These are phyloP conservation scores for Borovskyia barvae DNA, from an alignment of 208 protist species.

Conservation along the genomic window DNA sequence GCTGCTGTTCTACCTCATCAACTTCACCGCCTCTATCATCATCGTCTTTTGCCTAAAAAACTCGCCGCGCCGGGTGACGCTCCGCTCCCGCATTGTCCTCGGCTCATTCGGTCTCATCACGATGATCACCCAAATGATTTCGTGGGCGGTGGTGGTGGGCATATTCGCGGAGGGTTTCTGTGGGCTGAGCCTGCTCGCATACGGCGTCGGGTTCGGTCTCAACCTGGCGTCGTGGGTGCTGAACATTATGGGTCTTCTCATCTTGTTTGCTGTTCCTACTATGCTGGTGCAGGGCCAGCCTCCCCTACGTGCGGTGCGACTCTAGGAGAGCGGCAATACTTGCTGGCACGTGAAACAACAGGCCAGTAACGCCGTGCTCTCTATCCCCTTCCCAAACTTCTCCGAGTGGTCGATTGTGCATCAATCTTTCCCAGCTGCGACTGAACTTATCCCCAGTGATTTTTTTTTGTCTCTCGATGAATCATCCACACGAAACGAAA, in stretches of 20 bases:
- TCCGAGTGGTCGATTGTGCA: background rate
- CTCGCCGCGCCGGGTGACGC: slow-evolving; percentile 20
- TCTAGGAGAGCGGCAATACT: no score
- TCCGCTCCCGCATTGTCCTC: slow-evolving; percentile 24
- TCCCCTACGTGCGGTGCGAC: no score
- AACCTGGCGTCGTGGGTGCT: slow-evolving; percentile 53
- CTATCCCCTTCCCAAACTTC: background rate
- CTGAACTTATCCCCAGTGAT: background rate
- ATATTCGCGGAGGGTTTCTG: slow-evolving; percentile 36
- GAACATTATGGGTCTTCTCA: slow-evolving; percentile 22
- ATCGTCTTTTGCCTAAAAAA: slow-evolving; percentile 29
- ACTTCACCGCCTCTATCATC: slow-evolving; percentile 20
- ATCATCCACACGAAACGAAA: no score
- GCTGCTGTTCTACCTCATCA: slow-evolving; percentile 35
- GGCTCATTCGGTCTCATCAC: slow-evolving; percentile 20
- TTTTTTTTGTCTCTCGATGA: no score
- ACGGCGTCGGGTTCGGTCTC: slow-evolving; percentile 68
- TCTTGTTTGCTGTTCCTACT: slow-evolving; percentile 15
- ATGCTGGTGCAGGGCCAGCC: background rate
- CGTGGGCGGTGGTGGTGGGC: slow-evolving; percentile 46
- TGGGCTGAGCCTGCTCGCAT: slow-evolving; percentile 10
- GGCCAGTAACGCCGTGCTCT: background rate
- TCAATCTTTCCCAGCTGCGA: background rate
- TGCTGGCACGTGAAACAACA: no score
- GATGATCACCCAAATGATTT: slow-evolving; percentile 40